Evolutionary conservation across 371 early-diverging fungal genomes (phyloP), one percentile per base, ranked within the genome.

Genomic region (Basidiobolus meristosporus): DNA sequence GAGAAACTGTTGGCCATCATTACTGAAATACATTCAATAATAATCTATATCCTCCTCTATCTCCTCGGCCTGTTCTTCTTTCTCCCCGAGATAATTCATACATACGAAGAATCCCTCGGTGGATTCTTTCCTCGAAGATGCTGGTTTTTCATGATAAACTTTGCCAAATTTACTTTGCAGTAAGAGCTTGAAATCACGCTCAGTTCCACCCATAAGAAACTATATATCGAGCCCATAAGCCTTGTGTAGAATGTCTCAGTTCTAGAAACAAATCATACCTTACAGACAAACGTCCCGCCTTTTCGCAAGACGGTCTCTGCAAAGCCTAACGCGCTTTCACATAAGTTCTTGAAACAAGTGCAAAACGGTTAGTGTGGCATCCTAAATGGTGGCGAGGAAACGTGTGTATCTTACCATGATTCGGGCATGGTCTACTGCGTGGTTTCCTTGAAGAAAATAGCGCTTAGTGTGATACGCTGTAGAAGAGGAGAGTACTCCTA

Each of bases 21-120:
- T n/a, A n/a, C n/a, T n/a, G n/a, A n/a, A n/a, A n/a, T n/a, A 3
- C 26, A 5, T 9, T 26, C 26, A 26, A 26, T 26, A 26, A 26
- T 26, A 26, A 26, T 26, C 26, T 26, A 26, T 26, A 9, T 26
- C 26, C 9, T 26, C 26, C 9, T 26, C 26, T 26, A 26, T 26
- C 5, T 26, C 26, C 9, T 3, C 3, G 26, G 26, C 26, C 9
- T 3, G 26, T 9, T 26, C 26, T 26, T 26, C 26, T 9, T 26
- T 26, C 9, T 26, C 5, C 5, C 26, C 26, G 9, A 26, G 26
- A 26, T 26, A 26, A 26, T 26, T 26, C 26, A 65, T 29, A 23
- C 79, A 80, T n/a, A 86, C 69, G 41, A 74, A 61, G 45, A 76
- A 86, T n/a, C 65, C 60, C 47, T 86, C 87, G 0, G 82, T 64